A percentile compares a stretch with the other conserved stretches of the same genome.
Conservation (phyloP, 2,329 filamentous ascomycete species). For the Beauveria bassiana region DNA sequence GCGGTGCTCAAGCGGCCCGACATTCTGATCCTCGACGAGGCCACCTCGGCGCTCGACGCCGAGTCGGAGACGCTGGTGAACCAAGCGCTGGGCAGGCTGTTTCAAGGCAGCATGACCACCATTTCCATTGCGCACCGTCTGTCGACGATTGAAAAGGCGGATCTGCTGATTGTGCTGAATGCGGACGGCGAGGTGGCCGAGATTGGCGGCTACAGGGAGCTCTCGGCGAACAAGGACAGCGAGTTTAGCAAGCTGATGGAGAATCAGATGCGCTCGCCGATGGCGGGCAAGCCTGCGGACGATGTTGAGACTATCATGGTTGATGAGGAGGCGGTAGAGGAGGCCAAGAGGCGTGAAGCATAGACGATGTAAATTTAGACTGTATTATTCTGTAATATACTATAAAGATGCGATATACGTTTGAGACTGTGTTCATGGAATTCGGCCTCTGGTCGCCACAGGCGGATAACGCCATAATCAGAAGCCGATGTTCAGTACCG, state of each 20-base stretch:
- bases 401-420: too few species aligned
- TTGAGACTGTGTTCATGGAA: too few species aligned
- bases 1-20: slow-evolving; percentile 93
- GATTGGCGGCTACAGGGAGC: slow-evolving; percentile 71
- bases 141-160: slow-evolving; percentile 91
- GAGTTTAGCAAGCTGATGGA: slow-evolving; percentile 96
- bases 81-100: slow-evolving; percentile 70
- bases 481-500: too few species aligned
- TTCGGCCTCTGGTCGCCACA: too few species aligned
- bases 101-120: slow-evolving; percentile 85
- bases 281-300: neutral
- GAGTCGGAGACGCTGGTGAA: slow-evolving; percentile 97
- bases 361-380: too few species aligned
- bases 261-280: slow-evolving; percentile 65
- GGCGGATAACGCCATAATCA: too few species aligned
- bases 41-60: slow-evolving; percentile 95
- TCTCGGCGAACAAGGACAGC: slow-evolving; percentile 67
- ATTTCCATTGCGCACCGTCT: slow-evolving; percentile 95
- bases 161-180: slow-evolving; percentile 86
- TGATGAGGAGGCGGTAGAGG: neutral
- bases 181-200: slow-evolving; percentile 84
- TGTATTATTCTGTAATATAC: too few species aligned
- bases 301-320: neutral
- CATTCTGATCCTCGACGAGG: slow-evolving; percentile 93
- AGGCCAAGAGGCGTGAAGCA: neutral